Evolutionary conservation across 75 land plant genomes (phyloP), one percentile per base, ranked within the genome.

Genomic region (Gnetum montanum): DNA sequence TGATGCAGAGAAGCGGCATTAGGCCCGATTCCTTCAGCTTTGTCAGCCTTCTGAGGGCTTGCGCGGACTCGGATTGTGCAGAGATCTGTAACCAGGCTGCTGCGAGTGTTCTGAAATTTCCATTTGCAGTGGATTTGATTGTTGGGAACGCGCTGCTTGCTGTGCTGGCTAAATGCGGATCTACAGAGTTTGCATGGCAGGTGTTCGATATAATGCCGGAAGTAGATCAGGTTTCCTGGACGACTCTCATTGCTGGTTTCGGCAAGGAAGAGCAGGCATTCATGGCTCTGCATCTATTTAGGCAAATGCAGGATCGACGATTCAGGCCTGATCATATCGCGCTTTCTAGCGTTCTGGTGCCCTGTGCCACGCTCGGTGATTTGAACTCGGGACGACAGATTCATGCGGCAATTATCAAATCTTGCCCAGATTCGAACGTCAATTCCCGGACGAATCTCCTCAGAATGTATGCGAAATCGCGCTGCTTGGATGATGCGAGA

Each of bases 61-160:
- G 92, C 61, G 82, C 60, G 62, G 50, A 44, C 64, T 20, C 71
- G 77, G 1, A 10, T 70, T 49, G 68, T 84, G 30, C 66, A 73
- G 29, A 43, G 22, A 60, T 60, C 31, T 62, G 57, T 36, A 25
- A 19, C 3, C 24, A 33, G 12, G 41, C 25, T 22, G 37, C 34
- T 55, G 31, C 19, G 27, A 20, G 3, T 54, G 43, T 15, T 15
- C 16, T 41, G 43, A 40, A 40, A 40, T 13, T 16, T 13, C 60
- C 45, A 6, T 28, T 63, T 43, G 66, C 16, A 20, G 4, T 23
- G 5, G 38, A 34, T 63, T 19, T 63, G 4, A 18, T 35, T 4
- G 29, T 65, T 3, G 51, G 51, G 20, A 65, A 33, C 31, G 33
- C 67, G 8, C 50, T 65, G 44, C 34, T 65, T 6, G 48, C 34